A percentile compares a stretch with the other conserved stretches of the same genome.
phyloP scores from a whole-genome alignment of 2,329 filamentous ascomycete species.

The Ophiosphaerella herpotricha region DNA sequence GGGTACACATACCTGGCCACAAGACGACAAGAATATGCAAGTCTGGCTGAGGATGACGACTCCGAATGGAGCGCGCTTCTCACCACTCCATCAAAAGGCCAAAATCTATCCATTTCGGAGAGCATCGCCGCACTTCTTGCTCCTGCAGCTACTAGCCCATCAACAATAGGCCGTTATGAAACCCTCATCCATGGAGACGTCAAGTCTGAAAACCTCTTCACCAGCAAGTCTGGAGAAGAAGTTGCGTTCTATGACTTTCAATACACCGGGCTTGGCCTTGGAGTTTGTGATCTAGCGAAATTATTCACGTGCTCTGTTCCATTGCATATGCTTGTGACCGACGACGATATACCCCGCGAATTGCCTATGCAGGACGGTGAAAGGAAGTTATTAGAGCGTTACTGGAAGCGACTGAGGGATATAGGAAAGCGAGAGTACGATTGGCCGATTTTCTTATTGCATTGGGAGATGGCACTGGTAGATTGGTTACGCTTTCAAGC shows the following conservation, averaged over 20 bases:
- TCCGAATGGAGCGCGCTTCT: constrained; percentile 62
- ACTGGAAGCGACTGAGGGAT: constrained; percentile 49
- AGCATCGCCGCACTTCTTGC: constrained; percentile 58
- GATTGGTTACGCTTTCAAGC: constrained; percentile 63
- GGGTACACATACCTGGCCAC: constrained; percentile 73
- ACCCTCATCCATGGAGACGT: constrained; percentile 71
- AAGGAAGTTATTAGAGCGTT: constrained; percentile 56
- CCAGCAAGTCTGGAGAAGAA: constrained; percentile 52
- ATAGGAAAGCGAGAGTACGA: constrained; percentile 51
- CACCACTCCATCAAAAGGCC: constrained; percentile 43
- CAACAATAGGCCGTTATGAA: constrained; percentile 49
- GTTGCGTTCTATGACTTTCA: constrained; percentile 73
- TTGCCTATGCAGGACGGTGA: constrained; percentile 60
- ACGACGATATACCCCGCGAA: constrained; percentile 39
- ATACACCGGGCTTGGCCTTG: constrained; percentile 67
- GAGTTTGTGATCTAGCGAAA: constrained; percentile 69
- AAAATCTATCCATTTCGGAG: constrained; percentile 54
- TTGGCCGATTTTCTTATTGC: constrained; percentile 59
- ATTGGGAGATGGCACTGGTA: constrained; percentile 70
- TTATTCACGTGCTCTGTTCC: constrained; percentile 70
- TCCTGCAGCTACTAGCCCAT: constrained; percentile 40
- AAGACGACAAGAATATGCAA: constrained; percentile 60
- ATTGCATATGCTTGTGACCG: constrained; percentile 53
- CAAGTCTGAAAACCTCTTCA: constrained; percentile 71
- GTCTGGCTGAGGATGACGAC: constrained; percentile 51